Evolutionary conservation across 495 filamentous ascomycete genomes (phyloP).

Genomic region (Darksidea phi): DNA sequence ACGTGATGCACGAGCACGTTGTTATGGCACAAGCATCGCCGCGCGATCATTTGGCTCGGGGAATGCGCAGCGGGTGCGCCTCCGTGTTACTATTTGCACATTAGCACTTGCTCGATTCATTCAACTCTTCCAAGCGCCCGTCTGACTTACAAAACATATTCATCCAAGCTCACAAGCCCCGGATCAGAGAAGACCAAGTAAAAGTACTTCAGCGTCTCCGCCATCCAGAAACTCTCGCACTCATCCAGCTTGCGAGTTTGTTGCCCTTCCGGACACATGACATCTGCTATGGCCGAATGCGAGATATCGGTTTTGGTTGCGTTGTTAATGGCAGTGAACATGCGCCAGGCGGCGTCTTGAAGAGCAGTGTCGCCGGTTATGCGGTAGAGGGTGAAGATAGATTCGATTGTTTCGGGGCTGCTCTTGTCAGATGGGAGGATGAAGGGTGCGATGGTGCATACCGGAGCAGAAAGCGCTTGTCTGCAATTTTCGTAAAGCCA

Average conservation of each 20-base stretch:
- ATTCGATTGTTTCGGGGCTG: conserved; percentile 50
- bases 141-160: conserved; percentile 30
- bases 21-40: neutral
- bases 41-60: conserved; percentile 2
- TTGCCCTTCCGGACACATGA: conserved; percentile 41
- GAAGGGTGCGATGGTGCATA: too few relatives aligned
- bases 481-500: conserved; percentile 59
- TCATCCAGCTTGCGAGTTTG: conserved; percentile 25
- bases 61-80: conserved; percentile 28
- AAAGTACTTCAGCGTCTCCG: conserved; percentile 33
- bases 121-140: neutral
- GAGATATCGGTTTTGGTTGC: conserved; percentile 59
- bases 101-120: neutral
- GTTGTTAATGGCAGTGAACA: conserved; percentile 66
- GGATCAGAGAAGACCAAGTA: conserved; percentile 28
- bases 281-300: conserved; percentile 61
- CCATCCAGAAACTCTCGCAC: conserved; percentile 33
- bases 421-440: conserved; percentile 36
- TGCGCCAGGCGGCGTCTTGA: conserved; percentile 70
- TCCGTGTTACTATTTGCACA: conserved; percentile 26
- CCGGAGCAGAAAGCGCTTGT: conserved; percentile 43
- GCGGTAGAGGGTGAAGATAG: conserved; percentile 72
- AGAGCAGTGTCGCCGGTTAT: conserved; percentile 67
- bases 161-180: conserved; percentile 29
- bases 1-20: neutral